Evolutionary conservation across 2,329 filamentous ascomycete genomes (phyloP).

Genomic region (Xenoacremonium recifei): DNA sequence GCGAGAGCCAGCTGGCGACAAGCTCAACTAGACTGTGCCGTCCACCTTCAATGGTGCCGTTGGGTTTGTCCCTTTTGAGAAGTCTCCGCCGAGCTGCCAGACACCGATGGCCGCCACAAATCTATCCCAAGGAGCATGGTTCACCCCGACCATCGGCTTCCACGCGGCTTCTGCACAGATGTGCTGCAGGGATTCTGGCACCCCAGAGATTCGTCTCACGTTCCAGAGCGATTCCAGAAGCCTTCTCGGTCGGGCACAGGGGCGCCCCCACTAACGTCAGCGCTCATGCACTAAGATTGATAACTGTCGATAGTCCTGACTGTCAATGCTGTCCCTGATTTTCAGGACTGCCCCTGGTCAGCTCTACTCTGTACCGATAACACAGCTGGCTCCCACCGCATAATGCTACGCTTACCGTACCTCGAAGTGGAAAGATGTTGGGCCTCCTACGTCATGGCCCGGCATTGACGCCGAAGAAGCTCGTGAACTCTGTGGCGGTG

Average conservation of each 20-base stretch:
- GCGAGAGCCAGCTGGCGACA: constrained; percentile 12
- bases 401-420: no score
- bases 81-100: constrained; percentile 20
- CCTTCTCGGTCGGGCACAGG: constrained; percentile 19
- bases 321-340: no score
- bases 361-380: no score
- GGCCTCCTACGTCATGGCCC: no score
- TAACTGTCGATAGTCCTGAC: no score
- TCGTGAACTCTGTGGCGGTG: no score
- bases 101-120: constrained; percentile 19
- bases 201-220: not conserved
- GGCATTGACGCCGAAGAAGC: no score
- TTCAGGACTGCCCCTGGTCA: no score
- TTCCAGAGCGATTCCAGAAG: constrained; percentile 24
- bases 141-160: constrained; percentile 9
- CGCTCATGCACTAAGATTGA: no score
- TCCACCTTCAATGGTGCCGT: not conserved
- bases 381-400: no score
- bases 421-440: no score
- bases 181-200: constrained; percentile 20
- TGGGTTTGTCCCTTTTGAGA: constrained; percentile 22
- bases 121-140: constrained; percentile 10
- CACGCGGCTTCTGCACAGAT: constrained; percentile 20
- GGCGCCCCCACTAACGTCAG: constrained; percentile 7
- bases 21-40: not conserved